A percentile compares a stretch with the other conserved stretches of the same genome.
phyloP scores from a whole-genome alignment of 345 rosid species.

The Salix caprea region DNA sequence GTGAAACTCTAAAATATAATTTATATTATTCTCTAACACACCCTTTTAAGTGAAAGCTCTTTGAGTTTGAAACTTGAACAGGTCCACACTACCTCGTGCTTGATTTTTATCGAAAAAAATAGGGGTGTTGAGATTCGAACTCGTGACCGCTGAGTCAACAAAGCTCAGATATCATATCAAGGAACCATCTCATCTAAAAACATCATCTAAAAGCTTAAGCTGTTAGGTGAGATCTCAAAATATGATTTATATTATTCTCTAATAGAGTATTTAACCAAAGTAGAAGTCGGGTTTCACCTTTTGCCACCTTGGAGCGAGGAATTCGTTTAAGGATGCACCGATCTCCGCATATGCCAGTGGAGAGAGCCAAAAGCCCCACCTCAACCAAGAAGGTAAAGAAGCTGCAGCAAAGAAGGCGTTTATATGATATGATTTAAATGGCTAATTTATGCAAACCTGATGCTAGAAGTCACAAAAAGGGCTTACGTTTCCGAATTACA shows the following conservation, averaged over 20 bases:
- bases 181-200: no score
- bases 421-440: not conserved
- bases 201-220: no score
- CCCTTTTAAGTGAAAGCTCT: no score
- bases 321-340: slow-evolving; percentile 39
- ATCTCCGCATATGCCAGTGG: slow-evolving; percentile 49
- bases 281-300: slow-evolving; percentile 28
- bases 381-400: slow-evolving; percentile 43
- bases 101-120: no score
- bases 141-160: no score
- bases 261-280: not conserved
- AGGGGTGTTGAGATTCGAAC: no score
- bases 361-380: slow-evolving; percentile 53
- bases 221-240: fast-evolving
- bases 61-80: no score
- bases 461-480: not conserved
- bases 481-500: slow-evolving; percentile 43
- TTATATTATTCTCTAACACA: no score
- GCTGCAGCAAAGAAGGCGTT: slow-evolving; percentile 24
- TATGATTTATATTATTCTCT: no score
- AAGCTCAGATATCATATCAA: no score
- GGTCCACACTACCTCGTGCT: fast-evolving
- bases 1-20: no score
- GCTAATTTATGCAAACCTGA: not conserved
- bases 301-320: slow-evolving; percentile 54